Base-by-base conservation (phyloP, 208 protist species). In the Trypanosoma cruzi region DNA sequence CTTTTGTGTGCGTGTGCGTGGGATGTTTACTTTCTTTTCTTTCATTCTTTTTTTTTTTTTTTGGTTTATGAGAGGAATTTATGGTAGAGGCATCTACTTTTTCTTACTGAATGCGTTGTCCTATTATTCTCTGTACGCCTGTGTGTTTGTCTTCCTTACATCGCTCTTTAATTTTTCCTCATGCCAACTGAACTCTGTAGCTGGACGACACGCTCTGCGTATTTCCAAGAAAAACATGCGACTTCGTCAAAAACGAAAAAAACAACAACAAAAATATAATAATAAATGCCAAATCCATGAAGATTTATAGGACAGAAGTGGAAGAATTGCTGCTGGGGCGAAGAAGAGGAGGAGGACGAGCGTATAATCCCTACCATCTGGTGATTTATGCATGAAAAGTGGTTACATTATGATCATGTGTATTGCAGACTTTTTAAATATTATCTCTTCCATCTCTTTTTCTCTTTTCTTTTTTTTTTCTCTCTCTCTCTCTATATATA, bases 21-120 rank as follows among this genome's bases (percentile, higher is more conserved):
- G 18, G 48, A 24, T 29, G 6, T 40, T 22, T 18, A 64, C 56
- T 48, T 56, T 62, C 56, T 48, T 53, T 31, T 60, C 40, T 75
- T 65, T 48, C 62, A 54, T 32, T 31, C 31, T 64, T 16, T 48
- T 49, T 52, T 64, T 48, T 63, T 79, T 26, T 64, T 29, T 20
- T 46, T 60, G 29, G 6, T 42, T 60, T 2, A 10, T 60, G 48
- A 28, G 48, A 18, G 48, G 48, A 4, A 52, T 0, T 52, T 4
- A 52, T n/a, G 16, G 18, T 26, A 24, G 1, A 11, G 48, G 48
- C 22, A 18, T 22, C 40, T 44, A 14, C 8, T 7, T 16, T 16
- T 7, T 44, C 18, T 7, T 16, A 13, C 2, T 13, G 40, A 44
- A 7, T 44, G 40, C 18, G 10, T 44, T 44, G 1, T 2, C 40